Evolutionary conservation across 176 grass and related monocot genomes (phyloP).

Genomic region (Coix lacrymajobi): DNA sequence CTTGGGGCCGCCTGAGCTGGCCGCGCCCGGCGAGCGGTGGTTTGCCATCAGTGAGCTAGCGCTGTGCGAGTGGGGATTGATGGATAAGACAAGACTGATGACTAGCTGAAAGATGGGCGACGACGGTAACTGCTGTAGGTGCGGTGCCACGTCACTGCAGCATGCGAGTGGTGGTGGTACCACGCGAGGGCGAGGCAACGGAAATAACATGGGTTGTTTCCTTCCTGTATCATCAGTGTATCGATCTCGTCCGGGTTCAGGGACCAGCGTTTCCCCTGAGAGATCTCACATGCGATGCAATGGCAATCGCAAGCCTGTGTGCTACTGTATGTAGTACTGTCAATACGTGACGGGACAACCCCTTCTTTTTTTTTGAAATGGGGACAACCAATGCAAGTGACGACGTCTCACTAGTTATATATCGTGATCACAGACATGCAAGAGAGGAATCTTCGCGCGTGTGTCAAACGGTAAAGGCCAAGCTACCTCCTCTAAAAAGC

Average conservation of each 20-base stretch:
- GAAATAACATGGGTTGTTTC: constrained; percentile 23
- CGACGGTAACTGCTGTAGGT: neutral
- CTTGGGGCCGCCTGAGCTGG: neutral
- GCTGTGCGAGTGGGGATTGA: neutral
- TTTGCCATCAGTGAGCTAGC: neutral
- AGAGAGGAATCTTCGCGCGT: constrained; percentile 1
- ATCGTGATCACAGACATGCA: neutral
- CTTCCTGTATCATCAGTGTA: neutral
- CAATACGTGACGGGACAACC: neutral
- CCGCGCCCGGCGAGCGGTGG: neutral
- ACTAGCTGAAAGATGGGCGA: neutral
- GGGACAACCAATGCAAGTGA: too few species aligned
- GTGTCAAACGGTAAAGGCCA: constrained; percentile 13
- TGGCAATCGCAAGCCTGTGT: neutral
- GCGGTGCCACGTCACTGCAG: neutral
- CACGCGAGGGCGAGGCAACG: neutral
- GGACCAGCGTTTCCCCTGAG: neutral
- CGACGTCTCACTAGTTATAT: neutral
- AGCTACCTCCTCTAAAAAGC: neutral
- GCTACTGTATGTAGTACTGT: neutral
- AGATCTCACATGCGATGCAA: neutral
- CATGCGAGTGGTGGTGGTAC: neutral
- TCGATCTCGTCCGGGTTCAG: neutral
- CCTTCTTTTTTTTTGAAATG: too few species aligned
- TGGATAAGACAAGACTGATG: neutral